Evolutionary conservation across 306 rosid species (phyloP).

Genomic region (Calophaca sinica): DNA sequence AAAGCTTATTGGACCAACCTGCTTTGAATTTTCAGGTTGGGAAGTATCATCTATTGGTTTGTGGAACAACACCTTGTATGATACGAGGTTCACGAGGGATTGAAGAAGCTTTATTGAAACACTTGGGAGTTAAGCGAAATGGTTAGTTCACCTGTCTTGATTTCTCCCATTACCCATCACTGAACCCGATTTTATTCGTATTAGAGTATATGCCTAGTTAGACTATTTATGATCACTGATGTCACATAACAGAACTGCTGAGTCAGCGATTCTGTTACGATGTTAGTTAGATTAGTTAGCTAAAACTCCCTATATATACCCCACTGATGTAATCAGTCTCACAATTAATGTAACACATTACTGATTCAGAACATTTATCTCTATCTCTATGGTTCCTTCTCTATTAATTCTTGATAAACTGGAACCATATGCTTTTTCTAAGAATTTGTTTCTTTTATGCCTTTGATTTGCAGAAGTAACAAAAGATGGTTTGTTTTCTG

Average conservation of each 20-base stretch:
- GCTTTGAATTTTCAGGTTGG: constrained; percentile 77
- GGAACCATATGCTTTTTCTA: constrained; percentile 11
- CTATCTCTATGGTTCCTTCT: no score
- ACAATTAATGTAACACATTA: no score
- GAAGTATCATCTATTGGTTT: constrained; percentile 89
- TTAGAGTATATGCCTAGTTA: no score
- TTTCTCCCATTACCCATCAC: constrained; percentile 6
- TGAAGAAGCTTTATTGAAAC: constrained; percentile 86
- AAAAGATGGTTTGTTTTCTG: constrained; percentile 95
- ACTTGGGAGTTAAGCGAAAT: constrained; percentile 93
- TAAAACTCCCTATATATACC: no score
- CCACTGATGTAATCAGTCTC: no score
- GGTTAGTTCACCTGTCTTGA: constrained; percentile 59
- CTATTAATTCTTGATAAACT: constrained; percentile 4
- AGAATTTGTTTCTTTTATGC: constrained; percentile 41
- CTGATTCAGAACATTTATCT: no score
- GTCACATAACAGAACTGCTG: no score
- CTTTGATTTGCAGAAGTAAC: constrained; percentile 86
- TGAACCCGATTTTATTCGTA: constrained; percentile 30
- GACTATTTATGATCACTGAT: no score
- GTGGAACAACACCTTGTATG: constrained; percentile 99
- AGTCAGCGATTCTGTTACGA: no score
- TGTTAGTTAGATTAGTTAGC: background rate
- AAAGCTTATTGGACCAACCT: constrained; percentile 47
- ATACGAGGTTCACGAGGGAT: constrained; percentile 96